These are phyloP conservation scores for Limnanthes douglasii DNA, from an alignment of 345 rosid genomes.

Conservation along the genomic window DNA sequence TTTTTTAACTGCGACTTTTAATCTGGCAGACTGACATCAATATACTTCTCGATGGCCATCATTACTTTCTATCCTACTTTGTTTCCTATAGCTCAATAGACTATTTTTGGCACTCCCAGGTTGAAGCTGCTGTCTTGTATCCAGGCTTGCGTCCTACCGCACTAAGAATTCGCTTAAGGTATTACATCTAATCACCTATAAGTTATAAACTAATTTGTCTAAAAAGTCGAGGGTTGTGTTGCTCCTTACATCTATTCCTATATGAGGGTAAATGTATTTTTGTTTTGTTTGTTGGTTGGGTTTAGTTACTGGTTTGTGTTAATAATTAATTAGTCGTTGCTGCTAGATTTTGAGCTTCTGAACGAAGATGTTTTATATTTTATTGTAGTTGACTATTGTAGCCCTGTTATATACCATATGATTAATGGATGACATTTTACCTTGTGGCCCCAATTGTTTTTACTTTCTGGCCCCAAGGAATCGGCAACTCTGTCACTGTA, in stretches of 20 bases:
- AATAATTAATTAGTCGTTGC: too few species aligned
- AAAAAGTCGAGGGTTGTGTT: neutral
- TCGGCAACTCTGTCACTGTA: too few species aligned
- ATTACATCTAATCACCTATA: slow-evolving; percentile 4
- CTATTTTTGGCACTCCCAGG: slow-evolving; percentile 23
- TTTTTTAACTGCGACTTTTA: neutral
- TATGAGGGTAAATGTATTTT: neutral
- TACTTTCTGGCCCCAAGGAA: too few species aligned
- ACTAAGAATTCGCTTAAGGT: slow-evolving; percentile 79
- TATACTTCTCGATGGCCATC: neutral
- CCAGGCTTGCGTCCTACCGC: slow-evolving; percentile 73
- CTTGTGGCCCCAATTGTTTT: too few species aligned
- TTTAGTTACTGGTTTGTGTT: too few species aligned
- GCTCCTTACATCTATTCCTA: neutral
- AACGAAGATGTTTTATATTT: too few species aligned
- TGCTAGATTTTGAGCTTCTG: too few species aligned
- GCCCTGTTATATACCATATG: too few species aligned
- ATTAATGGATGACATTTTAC: too few species aligned
- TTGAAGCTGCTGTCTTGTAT: slow-evolving; percentile 79
- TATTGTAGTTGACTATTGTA: too few species aligned
- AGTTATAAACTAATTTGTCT: neutral
- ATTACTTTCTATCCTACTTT: slow-evolving; percentile 2
- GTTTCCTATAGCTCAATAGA: neutral
- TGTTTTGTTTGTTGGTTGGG: slow-evolving; percentile 1
- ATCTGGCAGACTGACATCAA: slow-evolving; percentile 1